Base-by-base conservation (phyloP, 73 alveolate genomes). In the Halteria grandinella region DNA sequence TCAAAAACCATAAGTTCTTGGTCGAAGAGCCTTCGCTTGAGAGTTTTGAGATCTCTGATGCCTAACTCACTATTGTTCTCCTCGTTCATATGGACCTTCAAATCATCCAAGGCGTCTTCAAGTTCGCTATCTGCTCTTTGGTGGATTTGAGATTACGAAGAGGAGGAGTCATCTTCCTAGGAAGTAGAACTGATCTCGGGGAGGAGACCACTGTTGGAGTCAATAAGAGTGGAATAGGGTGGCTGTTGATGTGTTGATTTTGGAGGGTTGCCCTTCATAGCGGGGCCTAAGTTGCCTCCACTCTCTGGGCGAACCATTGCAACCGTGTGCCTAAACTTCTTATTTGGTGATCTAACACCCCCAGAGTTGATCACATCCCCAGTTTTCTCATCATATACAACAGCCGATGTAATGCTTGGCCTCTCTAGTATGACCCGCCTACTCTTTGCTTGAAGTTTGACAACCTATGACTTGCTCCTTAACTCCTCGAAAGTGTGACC, bases 11-110 rank as follows among this genome's bases (percentile, higher is more conserved):
- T n/a, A 7, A 62, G 36, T 43, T 62, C 78, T 10, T 57, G 78
- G 28, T 62, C 78, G 43, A 62, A 62, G n/a, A 62, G 27, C 24
- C 40, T 62, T 24, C 40, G 32, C 60, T 62, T 62, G 5, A 62
- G 25, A 25, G 36, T 40, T 15, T 62, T 60, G 15, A 62, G 23
- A 40, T 62, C 41, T 27, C 41, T 62, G 6, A 62, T 39, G 5
- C 74, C 74, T 33, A 57, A 33, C 15, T 54, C 36, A 29, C 74
- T 57, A 57, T 57, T 57, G n/a, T n/a, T n/a, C 4, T 57, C 74
- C 36, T 57, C 74, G 18, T 57, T 51, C 74, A 57, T 57, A 57
- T 57, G 31, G 17, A 54, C 18, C 50, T 39, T 11, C 50, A 39
- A 10, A 39, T 39, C 10, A 39, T 39, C 50, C 10, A 11, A 39